Base-by-base conservation (phyloP, 1,284 basidiomycete genomes). In the Leccinum solheimii region DNA sequence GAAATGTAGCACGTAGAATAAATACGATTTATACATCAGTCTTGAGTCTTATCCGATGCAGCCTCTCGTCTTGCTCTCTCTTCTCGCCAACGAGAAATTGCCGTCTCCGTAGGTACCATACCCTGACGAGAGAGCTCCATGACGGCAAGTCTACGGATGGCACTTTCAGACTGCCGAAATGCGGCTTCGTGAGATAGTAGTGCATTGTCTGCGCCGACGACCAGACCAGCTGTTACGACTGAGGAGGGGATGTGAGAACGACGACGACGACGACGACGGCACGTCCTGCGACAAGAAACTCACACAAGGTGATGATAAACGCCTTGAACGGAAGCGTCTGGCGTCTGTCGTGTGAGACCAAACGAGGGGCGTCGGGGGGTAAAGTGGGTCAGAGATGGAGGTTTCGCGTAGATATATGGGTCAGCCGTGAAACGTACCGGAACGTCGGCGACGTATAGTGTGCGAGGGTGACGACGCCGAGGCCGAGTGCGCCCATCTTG, bases 311-410 rank as follows among this genome's bases (percentile, higher is more conserved):
- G 7, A 90, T 80, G 21, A 91, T 75, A 74, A 92, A 94, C 1
- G 82, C 86, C 75, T 95, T 95, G 79, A 94, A 86, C 2, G 88
- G 85, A 45, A 92, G 80, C 1, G 91, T 91, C 75, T 94, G 92
- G 55, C 86, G 84, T 65, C 91, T 92, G 65, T 56, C 55, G 38
- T 40, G 13, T 34, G 16, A 21, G 48, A 16, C 48, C 48, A 13
- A 6, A 49, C 19, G 48, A 26, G 19, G 11, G 11, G 48, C n/a
- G 38, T 45, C 43, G 40, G 43, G 19, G 43, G 19, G 10, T 11
- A 19, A 11, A 6, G 43, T 45, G 43, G n/a, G 49, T 58, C 43
- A 55, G 51, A 38, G 16, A n/a, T 40, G 58, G 23, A 19, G 43
- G 19, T 45, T 45, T 3, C 40, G 27, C 30, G 43, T 30, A 21